A percentile compares a stretch with the other conserved stretches of the same genome.
These are phyloP conservation scores for Cocos nucifera DNA, from an alignment of 176 grass and related monocot species.

Conservation along the genomic window DNA sequence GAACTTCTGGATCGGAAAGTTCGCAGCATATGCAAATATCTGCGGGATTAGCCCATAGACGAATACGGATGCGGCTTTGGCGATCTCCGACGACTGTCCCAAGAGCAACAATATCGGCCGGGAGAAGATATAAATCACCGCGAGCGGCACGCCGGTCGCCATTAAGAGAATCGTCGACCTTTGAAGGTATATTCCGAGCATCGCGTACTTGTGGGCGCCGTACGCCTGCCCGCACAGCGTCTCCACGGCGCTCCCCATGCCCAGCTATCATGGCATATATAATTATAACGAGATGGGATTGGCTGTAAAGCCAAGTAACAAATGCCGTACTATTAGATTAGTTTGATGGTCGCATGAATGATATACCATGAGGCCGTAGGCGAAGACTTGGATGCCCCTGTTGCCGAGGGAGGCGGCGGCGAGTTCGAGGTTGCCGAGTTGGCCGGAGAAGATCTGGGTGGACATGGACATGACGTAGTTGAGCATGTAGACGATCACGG, in stretches of 20 bases:
- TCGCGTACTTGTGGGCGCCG: conserved; percentile 64
- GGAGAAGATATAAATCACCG: conserved; percentile 60
- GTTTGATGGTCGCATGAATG: neutral
- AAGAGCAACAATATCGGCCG: conserved; percentile 51
- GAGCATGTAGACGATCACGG: conserved; percentile 48
- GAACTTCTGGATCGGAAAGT: conserved; percentile 92
- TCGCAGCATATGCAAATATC: conserved; percentile 82
- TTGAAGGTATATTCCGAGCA: conserved; percentile 82
- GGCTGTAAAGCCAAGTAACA: too few relatives aligned
- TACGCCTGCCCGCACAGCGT: conserved; percentile 87
- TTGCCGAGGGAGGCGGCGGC: conserved; percentile 70
- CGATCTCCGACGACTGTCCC: conserved; percentile 70
- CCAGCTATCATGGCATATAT: conserved; percentile 28
- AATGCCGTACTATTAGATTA: too few relatives aligned
- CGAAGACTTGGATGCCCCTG: conserved; percentile 71
- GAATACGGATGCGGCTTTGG: conserved; percentile 56
- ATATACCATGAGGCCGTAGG: conserved; percentile 62
- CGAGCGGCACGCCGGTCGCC: conserved; percentile 68
- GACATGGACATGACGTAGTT: conserved; percentile 54
- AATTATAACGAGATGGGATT: too few relatives aligned
- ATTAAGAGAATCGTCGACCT: conserved; percentile 59
- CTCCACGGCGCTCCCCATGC: conserved; percentile 89
- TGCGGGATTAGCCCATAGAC: conserved; percentile 79
- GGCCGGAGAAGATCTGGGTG: conserved; percentile 62
- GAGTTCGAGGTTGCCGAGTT: conserved; percentile 64